Evolutionary conservation across 2,329 filamentous ascomycete genomes (phyloP).

Genomic region (Ceratocystis alfenasii): DNA sequence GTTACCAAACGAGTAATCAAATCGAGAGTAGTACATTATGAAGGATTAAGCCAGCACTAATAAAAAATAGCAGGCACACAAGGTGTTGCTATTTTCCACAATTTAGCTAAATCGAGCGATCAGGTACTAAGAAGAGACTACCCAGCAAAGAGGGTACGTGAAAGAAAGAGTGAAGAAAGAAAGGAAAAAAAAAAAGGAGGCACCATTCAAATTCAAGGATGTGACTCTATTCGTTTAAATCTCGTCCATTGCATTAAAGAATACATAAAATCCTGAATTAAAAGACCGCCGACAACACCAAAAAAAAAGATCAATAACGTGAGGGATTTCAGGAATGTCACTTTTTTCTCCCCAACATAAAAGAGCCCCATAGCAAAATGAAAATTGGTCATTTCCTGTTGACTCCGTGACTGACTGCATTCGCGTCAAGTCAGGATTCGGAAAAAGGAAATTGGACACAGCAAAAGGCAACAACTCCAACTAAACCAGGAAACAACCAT

Average conservation of each 20-base stretch:
- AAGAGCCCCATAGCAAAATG: neutral
- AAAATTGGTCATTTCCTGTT: neutral
- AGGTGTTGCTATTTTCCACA: neutral
- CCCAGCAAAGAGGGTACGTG: too few species aligned
- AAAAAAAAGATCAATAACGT: neutral
- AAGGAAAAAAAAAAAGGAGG: neutral
- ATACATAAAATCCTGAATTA: slow-evolving; percentile 4
- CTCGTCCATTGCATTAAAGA: neutral
- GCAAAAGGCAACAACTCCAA: slow-evolving; percentile 7
- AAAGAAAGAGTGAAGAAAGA: neutral
- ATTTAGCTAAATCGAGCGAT: neutral
- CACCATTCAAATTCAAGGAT: neutral
- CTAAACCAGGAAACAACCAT: neutral
- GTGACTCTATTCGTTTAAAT: neutral
- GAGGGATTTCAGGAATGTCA: slow-evolving; percentile 7
- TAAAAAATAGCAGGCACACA: neutral
- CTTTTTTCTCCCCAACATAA: slow-evolving; percentile 8
- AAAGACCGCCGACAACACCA: neutral
- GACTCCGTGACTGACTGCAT: neutral
- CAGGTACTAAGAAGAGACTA: neutral
- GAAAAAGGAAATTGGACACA: neutral
- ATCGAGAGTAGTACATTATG: too few species aligned
- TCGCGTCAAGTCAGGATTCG: neutral
- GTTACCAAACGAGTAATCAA: neutral
- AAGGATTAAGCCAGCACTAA: neutral